A percentile compares a stretch with the other conserved stretches of the same genome.
Evolutionary conservation across 768 basidiomycete species (phyloP).

Genomic region (Hericium erinaceus): DNA sequence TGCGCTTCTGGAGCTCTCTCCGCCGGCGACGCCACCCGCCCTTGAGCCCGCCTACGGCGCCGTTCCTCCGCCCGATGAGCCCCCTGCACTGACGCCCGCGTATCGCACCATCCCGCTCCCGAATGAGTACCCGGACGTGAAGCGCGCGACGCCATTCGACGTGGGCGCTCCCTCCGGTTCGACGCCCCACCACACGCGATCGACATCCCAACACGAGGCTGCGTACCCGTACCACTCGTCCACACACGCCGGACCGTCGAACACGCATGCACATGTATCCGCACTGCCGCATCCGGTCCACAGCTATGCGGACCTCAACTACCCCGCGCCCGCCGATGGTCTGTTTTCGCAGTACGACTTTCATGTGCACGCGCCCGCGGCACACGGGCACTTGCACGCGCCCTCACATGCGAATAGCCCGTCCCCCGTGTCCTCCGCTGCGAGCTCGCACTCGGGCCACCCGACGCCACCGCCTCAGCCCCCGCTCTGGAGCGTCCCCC

Average conservation of each 20-base stretch:
- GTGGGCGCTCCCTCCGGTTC: neutral
- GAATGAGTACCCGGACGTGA: slow-evolving; percentile 18
- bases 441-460: slow-evolving; percentile 11
- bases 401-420: slow-evolving; percentile 7
- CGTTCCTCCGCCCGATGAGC: slow-evolving; percentile 5
- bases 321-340: no score
- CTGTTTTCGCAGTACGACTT: no score
- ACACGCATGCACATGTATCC: no score
- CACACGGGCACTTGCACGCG: no score
- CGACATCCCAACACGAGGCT: slow-evolving; percentile 2
- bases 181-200: neutral
- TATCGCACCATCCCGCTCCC: slow-evolving; percentile 9
- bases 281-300: no score
- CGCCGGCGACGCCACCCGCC: slow-evolving; percentile 19
- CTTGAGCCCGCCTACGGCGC: slow-evolving; percentile 5
- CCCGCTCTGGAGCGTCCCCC: neutral
- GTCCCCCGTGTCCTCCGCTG: slow-evolving; percentile 13
- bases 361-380: no score
- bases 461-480: slow-evolving; percentile 6
- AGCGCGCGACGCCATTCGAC: neutral
- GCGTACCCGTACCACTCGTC: slow-evolving; percentile 4
- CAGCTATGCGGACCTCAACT: no score
- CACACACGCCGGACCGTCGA: no score
- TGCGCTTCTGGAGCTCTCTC: neutral
- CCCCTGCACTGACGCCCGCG: slow-evolving; percentile 3